Evolutionary conservation across 768 basidiomycete species (phyloP), one percentile per base, ranked within the genome.

Genomic region (Hericium erinaceus): DNA sequence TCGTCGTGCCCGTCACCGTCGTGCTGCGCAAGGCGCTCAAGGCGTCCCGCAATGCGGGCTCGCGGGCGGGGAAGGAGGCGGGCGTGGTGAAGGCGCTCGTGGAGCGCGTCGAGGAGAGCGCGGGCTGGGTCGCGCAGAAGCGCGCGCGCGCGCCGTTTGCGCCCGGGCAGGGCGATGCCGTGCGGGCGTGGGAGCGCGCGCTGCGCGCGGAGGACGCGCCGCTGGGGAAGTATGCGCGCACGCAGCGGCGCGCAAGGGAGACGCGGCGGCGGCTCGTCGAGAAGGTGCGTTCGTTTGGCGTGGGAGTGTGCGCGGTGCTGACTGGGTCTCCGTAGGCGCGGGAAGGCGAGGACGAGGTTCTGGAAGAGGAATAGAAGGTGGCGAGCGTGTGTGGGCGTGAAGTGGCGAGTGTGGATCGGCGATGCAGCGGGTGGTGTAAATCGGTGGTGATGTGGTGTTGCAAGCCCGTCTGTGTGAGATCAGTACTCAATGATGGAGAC

Each of bases 51-150:
- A 68, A 75, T 22, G 39, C 57, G 58, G 33, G 54, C 51, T 3
- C 54, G 48, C 66, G 70, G 28, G 64, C 69, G 48, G 69, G 74
- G 0, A 90, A 90, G 66, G 85, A 87, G 59, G 75, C 77, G 1
- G 77, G 74, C 2, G 63, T 75, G 40, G 76, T 92, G 22, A 98
- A 95, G 72, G 75, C 77, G 0, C 74, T 99, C 12, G 74, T 95
- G 53, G 95, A 98, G 67, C 84, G 92, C 18, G 72, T 95, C 48
- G 94, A 98, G 61, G 89, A 91, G 65, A 92, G 88, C 60, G 77
- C 79, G 13, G 78, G 74, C 58, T 98, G 87, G 91, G 77, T 90
- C 40, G 86, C 91, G 67, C 73, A 80, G 65, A 78, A 75, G 66
- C 76, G 97, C 57, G 82, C 81, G 57, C 75, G 73, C 20, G 84